Base-by-base conservation (phyloP, 352 stramenopile genomes). In the Elongisporangium senticosum region DNA sequence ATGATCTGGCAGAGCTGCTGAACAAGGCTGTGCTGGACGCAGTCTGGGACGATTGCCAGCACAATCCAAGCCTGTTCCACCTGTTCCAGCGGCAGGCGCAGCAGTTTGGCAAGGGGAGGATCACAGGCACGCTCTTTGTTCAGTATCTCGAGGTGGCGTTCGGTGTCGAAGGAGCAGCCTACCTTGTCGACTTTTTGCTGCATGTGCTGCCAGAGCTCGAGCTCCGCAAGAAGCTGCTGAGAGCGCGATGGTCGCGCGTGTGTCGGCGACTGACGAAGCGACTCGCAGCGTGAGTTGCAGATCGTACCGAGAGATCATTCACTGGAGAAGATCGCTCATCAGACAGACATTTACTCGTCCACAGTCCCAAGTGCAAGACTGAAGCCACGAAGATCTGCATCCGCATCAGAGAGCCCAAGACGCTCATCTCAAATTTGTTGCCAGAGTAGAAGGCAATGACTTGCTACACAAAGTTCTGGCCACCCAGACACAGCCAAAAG, bases 91-190 rank as follows among this genome's bases (percentile, higher is more conserved):
- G 74, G 7, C 82, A 91, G 48, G 84, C 85, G 22, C 78, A 74
- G 37, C 77, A 93, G 53, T 95, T 92, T 33, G 85, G 85, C 50
- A 87, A 88, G 50, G 68, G 68, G 8, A 69, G 71, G 17, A 86
- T 69, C 3, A 71, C 79, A 1, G 81, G 77, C 5, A 63, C 49
- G 17, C 74, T 81, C 53, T 95, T 92, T 47, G 74, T 87, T 57
- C 78, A 89, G 67, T 95, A 93, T 59, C 55, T 95, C 20, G 85
- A 92, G 52, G 63, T 92, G 14, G 76, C 81, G n/a, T 95, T 95
- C 58, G 80, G 83, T 37, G 40, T 83, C 28, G 79, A 90, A 20
- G 83, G 83, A 26, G 83, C 78, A 0, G 71, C 63, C 15, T 95
- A 93, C 55, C 72, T 95, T 19, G 80, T 91, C 15, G 85, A 95